These are phyloP conservation scores for Boletus fagicola DNA, from an alignment of 768 basidiomycete species.

Conservation along the genomic window DNA sequence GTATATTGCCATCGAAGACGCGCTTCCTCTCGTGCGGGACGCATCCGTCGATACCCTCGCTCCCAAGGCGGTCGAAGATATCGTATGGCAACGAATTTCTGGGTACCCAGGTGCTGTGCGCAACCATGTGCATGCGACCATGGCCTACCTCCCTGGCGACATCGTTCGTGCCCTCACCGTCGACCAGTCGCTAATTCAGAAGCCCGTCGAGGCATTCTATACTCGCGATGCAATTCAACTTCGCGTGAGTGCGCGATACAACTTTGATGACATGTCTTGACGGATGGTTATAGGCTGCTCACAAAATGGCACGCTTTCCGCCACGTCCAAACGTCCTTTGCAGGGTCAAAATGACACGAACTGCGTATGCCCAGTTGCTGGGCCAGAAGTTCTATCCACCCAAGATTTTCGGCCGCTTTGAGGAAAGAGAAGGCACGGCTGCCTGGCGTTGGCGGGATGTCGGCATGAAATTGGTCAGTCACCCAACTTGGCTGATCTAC, in stretches of 20 bases:
- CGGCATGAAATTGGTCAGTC: slow-evolving; percentile 87
- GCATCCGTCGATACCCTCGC: slow-evolving; percentile 54
- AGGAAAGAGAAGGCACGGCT: slow-evolving; percentile 57
- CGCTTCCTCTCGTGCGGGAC: slow-evolving; percentile 61
- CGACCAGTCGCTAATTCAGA: slow-evolving; percentile 73
- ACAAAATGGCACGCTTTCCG: slow-evolving; percentile 88
- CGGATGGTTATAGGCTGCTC: slow-evolving; percentile 60
- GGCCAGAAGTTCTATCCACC: slow-evolving; percentile 93
- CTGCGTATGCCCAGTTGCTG: slow-evolving; percentile 89
- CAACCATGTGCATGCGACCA: slow-evolving; percentile 72
- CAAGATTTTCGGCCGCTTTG: slow-evolving; percentile 78
- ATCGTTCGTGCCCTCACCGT: slow-evolving; percentile 69
- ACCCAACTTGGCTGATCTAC: not conserved
- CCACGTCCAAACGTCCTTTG: slow-evolving; percentile 63
- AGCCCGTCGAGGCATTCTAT: slow-evolving; percentile 90
- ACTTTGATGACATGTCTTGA: slow-evolving; percentile 3
- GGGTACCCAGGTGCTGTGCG: slow-evolving; percentile 71
- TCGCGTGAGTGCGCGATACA: slow-evolving; percentile 53
- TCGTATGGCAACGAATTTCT: slow-evolving; percentile 68
- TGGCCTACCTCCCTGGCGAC: slow-evolving; percentile 76
- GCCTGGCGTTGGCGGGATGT: slow-evolving; percentile 80
- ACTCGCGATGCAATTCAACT: slow-evolving; percentile 90
- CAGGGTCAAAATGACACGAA: slow-evolving; percentile 76
- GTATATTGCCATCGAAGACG: slow-evolving; percentile 60
- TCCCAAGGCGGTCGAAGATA: slow-evolving; percentile 55